Base-by-base conservation (phyloP, 176 grass and related monocot species). In the Juncus effusus region DNA sequence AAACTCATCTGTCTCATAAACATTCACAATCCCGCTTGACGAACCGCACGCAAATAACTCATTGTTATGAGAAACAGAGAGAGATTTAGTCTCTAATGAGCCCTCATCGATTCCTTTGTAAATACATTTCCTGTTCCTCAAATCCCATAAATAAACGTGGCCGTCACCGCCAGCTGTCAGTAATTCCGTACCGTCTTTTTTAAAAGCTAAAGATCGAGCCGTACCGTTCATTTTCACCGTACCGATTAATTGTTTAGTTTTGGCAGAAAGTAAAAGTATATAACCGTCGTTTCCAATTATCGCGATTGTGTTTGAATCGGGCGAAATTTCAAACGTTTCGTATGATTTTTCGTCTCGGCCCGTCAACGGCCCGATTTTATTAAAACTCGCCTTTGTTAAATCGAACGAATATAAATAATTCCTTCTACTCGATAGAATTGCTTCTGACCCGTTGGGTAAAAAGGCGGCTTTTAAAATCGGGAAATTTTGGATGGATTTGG, bases 171-270 rank as follows among this genome's bases (percentile, higher is more conserved):
- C 88, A 51, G 80, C 74, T 16, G 80, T 88, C n/a, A 92, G 10
- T 42, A 92, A 72, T 68, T 89, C 82, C 16, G 78, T 78, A 11
- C 88, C 88, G 49, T 78, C 77, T 3, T 89, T 63, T 1, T 39
- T 71, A 86, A 97, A 97, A 70, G 88, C 80, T 75, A 97, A 45
- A 51, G 77, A 82, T 53, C 80, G 74, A 36, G 81, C 88, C 2
- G 61, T 89, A 62, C 88, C 85, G 4, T 92, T 97, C 88, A 97
- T 89, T 76, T 97, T 97, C 2, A 97, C 37, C 65, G 88, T 97
- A 49, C 80, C 88, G 36, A 89, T 92, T 42, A 92, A 60, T 37
- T 97, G 82, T 65, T 89, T 89, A 41, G 88, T 86, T 81, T 76
- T 88, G 36, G 85, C 76, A 10, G 93, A 97, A 62, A 97, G 37